These are phyloP conservation scores for Phytopythium oedochilum DNA, from an alignment of 352 stramenopile species.

Conservation along the genomic window DNA sequence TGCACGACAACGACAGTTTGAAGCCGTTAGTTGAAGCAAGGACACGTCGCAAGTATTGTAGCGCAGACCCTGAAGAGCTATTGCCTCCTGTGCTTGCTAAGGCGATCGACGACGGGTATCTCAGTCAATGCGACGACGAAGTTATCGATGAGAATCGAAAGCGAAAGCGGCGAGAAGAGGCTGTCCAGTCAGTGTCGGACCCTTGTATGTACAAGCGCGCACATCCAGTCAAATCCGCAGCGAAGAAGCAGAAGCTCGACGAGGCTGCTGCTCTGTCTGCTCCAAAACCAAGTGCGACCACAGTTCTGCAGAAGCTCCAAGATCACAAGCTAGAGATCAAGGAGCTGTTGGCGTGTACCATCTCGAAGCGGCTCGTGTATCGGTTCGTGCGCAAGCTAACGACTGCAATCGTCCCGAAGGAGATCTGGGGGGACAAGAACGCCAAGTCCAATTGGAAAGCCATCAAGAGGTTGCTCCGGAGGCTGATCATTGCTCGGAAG, in stretches of 20 bases:
- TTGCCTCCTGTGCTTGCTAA: constrained; percentile 20
- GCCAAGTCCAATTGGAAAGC: constrained; percentile 47
- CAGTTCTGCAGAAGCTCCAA: constrained; percentile 32
- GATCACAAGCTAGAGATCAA: constrained; percentile 49
- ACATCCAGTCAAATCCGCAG: background rate
- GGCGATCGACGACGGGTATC: constrained; percentile 45
- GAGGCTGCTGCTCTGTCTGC: no score
- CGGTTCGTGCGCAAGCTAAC: constrained; percentile 50
- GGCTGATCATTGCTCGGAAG: constrained; percentile 46
- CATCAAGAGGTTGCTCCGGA: constrained; percentile 39
- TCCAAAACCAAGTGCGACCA: background rate
- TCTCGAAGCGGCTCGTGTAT: constrained; percentile 41
- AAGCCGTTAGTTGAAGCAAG: constrained; percentile 16
- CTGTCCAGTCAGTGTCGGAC: constrained; percentile 41
- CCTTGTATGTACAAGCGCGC: constrained; percentile 9
- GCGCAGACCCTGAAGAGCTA: constrained; percentile 3
- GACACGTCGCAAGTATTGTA: constrained; percentile 1
- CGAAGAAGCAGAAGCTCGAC: constrained; percentile 12
- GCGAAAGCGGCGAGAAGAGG: constrained; percentile 39
- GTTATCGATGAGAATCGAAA: constrained; percentile 21
- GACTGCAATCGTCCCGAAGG: constrained; percentile 45
- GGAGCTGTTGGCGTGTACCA: constrained; percentile 28
- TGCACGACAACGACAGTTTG: constrained; percentile 29
- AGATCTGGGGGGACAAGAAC: constrained; percentile 32
- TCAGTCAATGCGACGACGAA: constrained; percentile 44